Evolutionary conservation across 2,329 filamentous ascomycete genomes (phyloP).

Genomic region (Sporothrix brasiliensis): DNA sequence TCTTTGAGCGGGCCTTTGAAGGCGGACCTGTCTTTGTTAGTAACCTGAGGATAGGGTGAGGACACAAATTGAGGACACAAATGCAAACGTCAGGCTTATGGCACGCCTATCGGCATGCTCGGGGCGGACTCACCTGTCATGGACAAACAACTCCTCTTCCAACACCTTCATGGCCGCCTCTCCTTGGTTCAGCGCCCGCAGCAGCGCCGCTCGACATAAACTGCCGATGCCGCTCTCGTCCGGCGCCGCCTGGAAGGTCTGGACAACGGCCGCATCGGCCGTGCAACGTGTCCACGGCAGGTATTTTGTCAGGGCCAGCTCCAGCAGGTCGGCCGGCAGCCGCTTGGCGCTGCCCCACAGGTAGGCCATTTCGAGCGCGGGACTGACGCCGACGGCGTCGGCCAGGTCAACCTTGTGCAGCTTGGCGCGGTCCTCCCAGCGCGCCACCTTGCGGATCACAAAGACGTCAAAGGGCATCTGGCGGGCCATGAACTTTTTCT

Average conservation of each 20-base stretch:
- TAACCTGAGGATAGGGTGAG: too few species aligned
- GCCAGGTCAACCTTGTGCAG: slow-evolving; percentile 67
- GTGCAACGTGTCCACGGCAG: slow-evolving; percentile 68
- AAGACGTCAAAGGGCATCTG: slow-evolving; percentile 90
- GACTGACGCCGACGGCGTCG: slow-evolving; percentile 79
- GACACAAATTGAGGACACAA: too few species aligned
- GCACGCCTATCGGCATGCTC: background rate
- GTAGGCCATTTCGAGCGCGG: slow-evolving; percentile 87
- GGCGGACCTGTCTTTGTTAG: slow-evolving; percentile 36
- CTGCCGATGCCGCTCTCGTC: slow-evolving; percentile 67
- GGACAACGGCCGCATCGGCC: slow-evolving; percentile 46
- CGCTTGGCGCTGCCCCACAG: slow-evolving; percentile 89
- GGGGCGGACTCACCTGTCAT: slow-evolving; percentile 54
- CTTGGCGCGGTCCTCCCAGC: slow-evolving; percentile 81
- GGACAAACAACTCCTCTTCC: slow-evolving; percentile 64
- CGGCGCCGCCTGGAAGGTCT: slow-evolving; percentile 54
- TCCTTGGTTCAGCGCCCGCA: slow-evolving; percentile 64
- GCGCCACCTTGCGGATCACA: slow-evolving; percentile 77
- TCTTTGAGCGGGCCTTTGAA: slow-evolving; percentile 67
- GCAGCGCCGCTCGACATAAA: slow-evolving; percentile 66
- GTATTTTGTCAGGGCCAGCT: slow-evolving; percentile 59
- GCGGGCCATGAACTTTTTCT: slow-evolving; percentile 85
- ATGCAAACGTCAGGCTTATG: background rate
- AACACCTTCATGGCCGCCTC: slow-evolving; percentile 68
- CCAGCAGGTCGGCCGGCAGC: slow-evolving; percentile 69